Base-by-base conservation (phyloP, 768 basidiomycete species). In the Pilatotrama ljubarskyi region DNA sequence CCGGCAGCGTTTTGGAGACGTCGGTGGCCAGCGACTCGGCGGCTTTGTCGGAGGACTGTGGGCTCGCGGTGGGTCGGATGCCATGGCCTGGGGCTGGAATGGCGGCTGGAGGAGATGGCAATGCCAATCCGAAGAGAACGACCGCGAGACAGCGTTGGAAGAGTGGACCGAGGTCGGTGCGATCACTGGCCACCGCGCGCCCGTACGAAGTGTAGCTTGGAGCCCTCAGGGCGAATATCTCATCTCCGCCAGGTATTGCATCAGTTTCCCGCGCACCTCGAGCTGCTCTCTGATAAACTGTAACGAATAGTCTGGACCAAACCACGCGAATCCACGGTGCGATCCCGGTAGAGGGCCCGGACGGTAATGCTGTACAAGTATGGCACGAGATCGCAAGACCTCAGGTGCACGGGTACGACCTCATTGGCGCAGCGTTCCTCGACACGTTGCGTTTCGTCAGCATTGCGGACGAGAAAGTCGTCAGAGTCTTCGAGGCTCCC, bases 351-450 rank as follows among this genome's bases (percentile, higher is more conserved):
- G 59, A 61, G 29, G 29, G 57, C 7, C 46, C 62, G n/a, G 22
- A 55, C 20, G 59, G 61, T 1, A 29, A 54, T 10, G 46, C 62
- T 35, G 59, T 64, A n/a, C 64, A 64, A 15, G 73, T 76, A 9
- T 96, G 94, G 94, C 89, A 90, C 66, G 97, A 99, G 70, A 77
- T 98, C 25, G 84, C 84, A 25, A 86, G 97, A 3, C 97, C 97
- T 18, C 97, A 99, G 73, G 87, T 98, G 17, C 97, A 99, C 74
- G 97, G 97, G 7, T 98, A 98, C 72, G 95, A 98, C 68, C 76
- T 98, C 37, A 78, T 95, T 17, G 88, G 87, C 55, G 87, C 84
- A 6, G 83, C 82, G 2, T 95, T 93, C 72, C 79, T 96, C 46
- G 80, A 82, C 58, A 77, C 88, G 0, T 76, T 94, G 46, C 85